Base-by-base conservation (phyloP, 192 early-diverging fungal species). In the Linnemannia schmuckeri region DNA sequence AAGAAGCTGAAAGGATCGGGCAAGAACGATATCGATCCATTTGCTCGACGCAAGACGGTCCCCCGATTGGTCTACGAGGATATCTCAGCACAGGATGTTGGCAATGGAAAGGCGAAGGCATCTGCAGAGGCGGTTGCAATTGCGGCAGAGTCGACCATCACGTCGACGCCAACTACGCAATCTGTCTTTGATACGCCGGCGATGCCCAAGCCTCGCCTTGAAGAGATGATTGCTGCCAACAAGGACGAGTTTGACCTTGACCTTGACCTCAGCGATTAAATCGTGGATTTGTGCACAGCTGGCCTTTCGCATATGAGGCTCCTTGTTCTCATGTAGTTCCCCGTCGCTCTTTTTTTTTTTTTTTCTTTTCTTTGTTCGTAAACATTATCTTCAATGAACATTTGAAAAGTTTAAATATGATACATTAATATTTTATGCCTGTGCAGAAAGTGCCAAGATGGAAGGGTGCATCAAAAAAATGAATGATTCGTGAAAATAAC, bases 41-140 rank as follows among this genome's bases (percentile, higher is more conserved):
- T 87, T 75, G 89, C 89, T 3, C 69, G 89, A 71, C 74, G 84
- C 63, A 83, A 83, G 75, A 89, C 89, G 22, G 72, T 74, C 49
- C 89, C 89, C 2, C 70, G 79, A 24, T 61, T 89, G 52, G 72
- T 88, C 41, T 87, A 89, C 49, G 81, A 82, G 18, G 75, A 78
- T 33, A 82, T 87, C 20, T 82, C 69, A 22, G 30, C 81, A 66
- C 35, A 44, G 33, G 42, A 49, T 33, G 41, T 61, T 74, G 44
- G 40, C 47, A 49, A 27, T 18, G 77, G 70, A 37, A 80, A 79
- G n/a, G 49, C 70, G 13, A 78, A 85, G 55, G 76, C 78, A 0
- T 70, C 74, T 2, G 72, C 66, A 42, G 71, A 41, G 35, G 69
- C 83, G 0, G 74, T 78, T 35, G 49, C 78, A 2, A 37, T 61